These are phyloP conservation scores for Barnettozyma salicaria DNA, from an alignment of 805 yeast genomes.

Conservation along the genomic window DNA sequence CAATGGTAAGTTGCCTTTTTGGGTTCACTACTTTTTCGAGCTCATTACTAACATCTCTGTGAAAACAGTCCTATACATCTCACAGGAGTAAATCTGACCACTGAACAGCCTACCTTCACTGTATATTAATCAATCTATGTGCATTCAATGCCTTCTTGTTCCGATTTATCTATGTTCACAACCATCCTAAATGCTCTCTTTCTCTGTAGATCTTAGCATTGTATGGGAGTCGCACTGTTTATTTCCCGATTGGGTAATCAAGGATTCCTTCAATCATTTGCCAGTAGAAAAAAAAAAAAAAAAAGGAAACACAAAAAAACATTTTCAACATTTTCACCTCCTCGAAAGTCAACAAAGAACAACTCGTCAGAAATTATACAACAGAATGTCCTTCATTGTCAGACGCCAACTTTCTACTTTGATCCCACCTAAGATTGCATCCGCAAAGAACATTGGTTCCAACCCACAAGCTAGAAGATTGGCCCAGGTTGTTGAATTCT, in stretches of 20 bases:
- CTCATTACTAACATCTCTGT: constrained; percentile 9
- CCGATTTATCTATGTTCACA: too few species aligned
- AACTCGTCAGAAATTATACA: neutral
- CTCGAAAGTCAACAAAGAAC: neutral
- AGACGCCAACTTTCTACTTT: constrained; percentile 93
- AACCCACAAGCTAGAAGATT: constrained; percentile 97
- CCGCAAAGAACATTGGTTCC: constrained; percentile 90
- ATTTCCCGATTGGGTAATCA: constrained; percentile 12
- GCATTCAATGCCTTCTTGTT: too few species aligned
- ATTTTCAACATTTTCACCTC: neutral
- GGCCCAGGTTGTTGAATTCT: constrained; percentile 90
- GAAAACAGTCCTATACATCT: constrained; percentile 23
- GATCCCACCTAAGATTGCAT: constrained; percentile 98
- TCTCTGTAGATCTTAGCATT: too few species aligned
- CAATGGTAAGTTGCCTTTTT: constrained; percentile 51
- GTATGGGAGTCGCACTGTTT: too few species aligned
- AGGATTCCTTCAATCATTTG: neutral
- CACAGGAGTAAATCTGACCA: constrained; percentile 17
- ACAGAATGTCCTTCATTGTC: constrained; percentile 69
- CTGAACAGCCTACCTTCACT: neutral
- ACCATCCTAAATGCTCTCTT: too few species aligned
- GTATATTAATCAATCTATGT: too few species aligned
- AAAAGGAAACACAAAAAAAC: constrained; percentile 1
- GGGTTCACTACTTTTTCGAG: too few species aligned
- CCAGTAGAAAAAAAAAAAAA: constrained; percentile 2